A percentile compares a stretch with the other conserved stretches of the same genome.
Conservation (phyloP, 129 eudicot species). For the Lonicera japonica region DNA sequence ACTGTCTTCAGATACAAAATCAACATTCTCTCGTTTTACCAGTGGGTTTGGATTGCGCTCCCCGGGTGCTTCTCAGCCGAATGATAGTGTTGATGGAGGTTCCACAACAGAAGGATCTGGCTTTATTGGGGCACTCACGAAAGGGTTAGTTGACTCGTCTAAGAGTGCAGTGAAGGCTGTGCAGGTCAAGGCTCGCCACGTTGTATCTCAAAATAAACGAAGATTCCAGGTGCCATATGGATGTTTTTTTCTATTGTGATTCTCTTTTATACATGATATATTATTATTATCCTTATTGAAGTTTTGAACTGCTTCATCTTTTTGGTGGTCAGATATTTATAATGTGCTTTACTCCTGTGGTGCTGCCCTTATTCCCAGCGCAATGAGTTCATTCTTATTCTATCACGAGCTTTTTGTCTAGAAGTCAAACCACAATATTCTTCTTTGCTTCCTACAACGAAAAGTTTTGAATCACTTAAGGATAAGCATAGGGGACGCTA, state of each 20-base stretch:
- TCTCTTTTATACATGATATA: too few species aligned
- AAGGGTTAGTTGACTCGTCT: slow-evolving; percentile 87
- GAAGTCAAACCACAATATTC: too few species aligned
- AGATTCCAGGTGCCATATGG: slow-evolving; percentile 65
- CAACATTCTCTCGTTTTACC: slow-evolving; percentile 68
- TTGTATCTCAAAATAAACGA: slow-evolving; percentile 90
- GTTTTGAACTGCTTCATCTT: too few species aligned
- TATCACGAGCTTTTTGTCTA: too few species aligned
- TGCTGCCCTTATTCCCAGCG: too few species aligned
- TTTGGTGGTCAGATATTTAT: too few species aligned
- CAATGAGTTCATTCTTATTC: too few species aligned
- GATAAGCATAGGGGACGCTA: too few species aligned
- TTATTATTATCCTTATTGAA: too few species aligned
- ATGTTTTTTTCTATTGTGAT: slow-evolving; percentile 5
- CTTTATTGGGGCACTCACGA: slow-evolving; percentile 74
- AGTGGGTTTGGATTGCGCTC: slow-evolving; percentile 67
- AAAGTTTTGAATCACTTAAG: too few species aligned
- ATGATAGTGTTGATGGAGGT: slow-evolving; percentile 48
- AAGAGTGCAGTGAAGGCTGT: slow-evolving; percentile 95
- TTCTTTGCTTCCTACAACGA: too few species aligned
- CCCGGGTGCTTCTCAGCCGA: slow-evolving; percentile 55
- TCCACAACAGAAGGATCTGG: slow-evolving; percentile 55
- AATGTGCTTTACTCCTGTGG: too few species aligned
- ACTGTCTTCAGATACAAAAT: slow-evolving; percentile 46
- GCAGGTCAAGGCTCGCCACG: slow-evolving; percentile 93